A percentile compares a stretch with the other conserved stretches of the same genome.
Conservation (phyloP, 495 filamentous ascomycete species). For the Neurospora sp. region DNA sequence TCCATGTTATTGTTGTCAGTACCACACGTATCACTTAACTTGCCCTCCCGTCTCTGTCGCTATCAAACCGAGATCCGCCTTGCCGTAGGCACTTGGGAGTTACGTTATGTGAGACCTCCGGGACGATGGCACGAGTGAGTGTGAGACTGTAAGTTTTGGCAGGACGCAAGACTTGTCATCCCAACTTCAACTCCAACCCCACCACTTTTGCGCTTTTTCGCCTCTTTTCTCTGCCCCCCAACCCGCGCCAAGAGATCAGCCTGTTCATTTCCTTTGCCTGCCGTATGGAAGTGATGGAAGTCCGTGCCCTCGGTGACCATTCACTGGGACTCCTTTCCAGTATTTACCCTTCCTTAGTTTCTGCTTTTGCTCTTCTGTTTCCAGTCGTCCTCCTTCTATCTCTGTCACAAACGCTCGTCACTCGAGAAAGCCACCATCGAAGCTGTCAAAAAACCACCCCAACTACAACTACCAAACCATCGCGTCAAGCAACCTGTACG, state of each 20-base stretch:
- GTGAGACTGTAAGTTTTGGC: background rate
- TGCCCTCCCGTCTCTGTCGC: background rate
- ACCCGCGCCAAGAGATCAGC: too few species aligned
- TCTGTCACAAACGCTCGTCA: background rate
- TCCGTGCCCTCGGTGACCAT: too few species aligned
- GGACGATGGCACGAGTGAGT: background rate
- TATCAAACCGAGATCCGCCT: background rate
- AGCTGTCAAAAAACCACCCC: background rate
- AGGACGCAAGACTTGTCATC: background rate
- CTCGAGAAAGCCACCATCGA: background rate
- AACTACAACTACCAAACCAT: too few species aligned
- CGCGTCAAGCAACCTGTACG: too few species aligned
- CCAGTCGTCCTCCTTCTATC: background rate
- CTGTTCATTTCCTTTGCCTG: background rate
- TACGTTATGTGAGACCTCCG: background rate
- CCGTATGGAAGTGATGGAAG: background rate
- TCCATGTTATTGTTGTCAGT: background rate
- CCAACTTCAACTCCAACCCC: background rate
- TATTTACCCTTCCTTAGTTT: background rate
- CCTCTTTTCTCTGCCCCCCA: too few species aligned
- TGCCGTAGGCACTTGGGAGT: background rate
- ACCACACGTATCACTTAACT: background rate
- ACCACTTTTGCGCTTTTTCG: background rate
- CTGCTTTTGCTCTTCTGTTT: background rate
- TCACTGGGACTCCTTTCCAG: background rate